These are phyloP conservation scores for Hypoxylon rickii DNA, from an alignment of 495 filamentous ascomycete genomes.

Conservation along the genomic window DNA sequence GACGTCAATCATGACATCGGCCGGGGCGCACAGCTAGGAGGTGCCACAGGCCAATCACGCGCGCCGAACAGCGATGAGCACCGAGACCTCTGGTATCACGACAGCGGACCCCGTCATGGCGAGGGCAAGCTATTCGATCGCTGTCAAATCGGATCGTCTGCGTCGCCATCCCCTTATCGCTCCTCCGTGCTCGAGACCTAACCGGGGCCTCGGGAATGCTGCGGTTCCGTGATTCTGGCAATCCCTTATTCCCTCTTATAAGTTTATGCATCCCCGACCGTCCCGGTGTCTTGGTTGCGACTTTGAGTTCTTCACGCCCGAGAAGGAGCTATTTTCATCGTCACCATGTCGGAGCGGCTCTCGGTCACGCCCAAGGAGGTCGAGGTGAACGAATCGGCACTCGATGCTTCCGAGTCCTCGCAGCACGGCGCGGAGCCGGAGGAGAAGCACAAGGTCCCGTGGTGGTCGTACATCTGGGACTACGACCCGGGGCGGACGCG, in stretches of 20 bases:
- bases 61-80: neutral
- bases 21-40: conserved; percentile 4
- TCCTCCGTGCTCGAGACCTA: neutral
- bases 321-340: neutral
- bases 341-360: conserved; percentile 16
- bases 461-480: conserved; percentile 37
- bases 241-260: no score
- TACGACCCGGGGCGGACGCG: conserved; percentile 31
- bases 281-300: no score
- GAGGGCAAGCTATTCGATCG: conserved; percentile 10
- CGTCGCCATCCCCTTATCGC: neutral
- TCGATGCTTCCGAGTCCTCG: conserved; percentile 8
- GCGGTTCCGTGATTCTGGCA: neutral
- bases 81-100: conserved; percentile 11
- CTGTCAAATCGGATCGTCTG: conserved; percentile 21
- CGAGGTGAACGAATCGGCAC: conserved; percentile 12
- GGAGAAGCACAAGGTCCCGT: conserved; percentile 20
- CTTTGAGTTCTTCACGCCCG: no score
- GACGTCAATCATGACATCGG: conserved; percentile 54
- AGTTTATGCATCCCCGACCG: no score
- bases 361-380: conserved; percentile 19
- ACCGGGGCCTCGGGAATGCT: neutral
- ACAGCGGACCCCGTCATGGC: conserved; percentile 30
- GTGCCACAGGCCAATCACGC: conserved; percentile 18
- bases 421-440: neutral